A percentile compares a stretch with the other conserved stretches of the same genome.
Evolutionary conservation across 305 asterid species (phyloP).

Genomic region (Petunia hybrid): DNA sequence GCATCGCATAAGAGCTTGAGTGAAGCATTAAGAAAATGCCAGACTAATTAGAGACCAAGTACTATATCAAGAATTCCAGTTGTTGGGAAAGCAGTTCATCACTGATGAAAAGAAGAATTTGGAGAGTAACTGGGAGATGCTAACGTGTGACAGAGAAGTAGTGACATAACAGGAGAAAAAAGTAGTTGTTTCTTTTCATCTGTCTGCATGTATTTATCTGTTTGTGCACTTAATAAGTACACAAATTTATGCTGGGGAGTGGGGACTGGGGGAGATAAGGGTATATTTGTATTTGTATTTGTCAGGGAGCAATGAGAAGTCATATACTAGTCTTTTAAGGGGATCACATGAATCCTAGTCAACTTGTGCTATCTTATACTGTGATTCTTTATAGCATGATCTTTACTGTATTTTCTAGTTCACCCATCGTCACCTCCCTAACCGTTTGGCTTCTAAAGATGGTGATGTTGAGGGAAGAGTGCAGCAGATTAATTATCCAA

Average conservation of each 20-base stretch:
- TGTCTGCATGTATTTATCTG: not conserved
- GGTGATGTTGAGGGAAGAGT: no score
- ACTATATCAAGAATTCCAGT: not conserved
- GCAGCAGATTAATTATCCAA: no score
- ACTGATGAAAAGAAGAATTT: not conserved
- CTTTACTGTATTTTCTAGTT: no score
- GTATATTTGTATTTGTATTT: no score
- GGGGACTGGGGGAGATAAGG: not conserved
- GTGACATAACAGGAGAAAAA: not conserved
- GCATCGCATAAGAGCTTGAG: not conserved
- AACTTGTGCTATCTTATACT: not conserved
- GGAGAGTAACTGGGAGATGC: not conserved
- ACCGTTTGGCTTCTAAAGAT: no score
- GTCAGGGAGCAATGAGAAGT: no score
- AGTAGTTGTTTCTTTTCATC: not conserved
- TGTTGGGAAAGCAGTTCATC: not conserved
- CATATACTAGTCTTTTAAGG: no score
- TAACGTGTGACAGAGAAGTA: not conserved
- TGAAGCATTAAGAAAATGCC: not conserved
- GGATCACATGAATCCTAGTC: no score
- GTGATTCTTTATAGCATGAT: not conserved
- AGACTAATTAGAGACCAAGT: no score
- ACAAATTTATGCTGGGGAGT: not conserved
- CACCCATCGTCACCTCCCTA: no score
- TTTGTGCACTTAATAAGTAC: not conserved